Percentiles rank a stretch among this genome's conserved stretches.
Evolutionary conservation across 2,329 filamentous ascomycete species (phyloP).

Genomic region (Ilyonectria robusta): DNA sequence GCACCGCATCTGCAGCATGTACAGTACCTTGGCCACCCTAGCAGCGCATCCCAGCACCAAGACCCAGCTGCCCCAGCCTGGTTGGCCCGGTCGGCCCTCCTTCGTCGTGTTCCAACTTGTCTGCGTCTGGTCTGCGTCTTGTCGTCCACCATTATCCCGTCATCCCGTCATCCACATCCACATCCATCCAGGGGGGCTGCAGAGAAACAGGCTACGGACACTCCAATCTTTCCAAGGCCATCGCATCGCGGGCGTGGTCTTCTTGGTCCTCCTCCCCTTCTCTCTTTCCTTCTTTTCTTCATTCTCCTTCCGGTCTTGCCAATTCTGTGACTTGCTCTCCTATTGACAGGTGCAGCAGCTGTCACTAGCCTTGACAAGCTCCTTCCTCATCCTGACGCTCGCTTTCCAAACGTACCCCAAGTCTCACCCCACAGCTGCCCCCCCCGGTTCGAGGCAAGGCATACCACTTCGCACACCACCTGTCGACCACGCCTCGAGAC

Average conservation of each 20-base stretch:
- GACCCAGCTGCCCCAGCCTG: constrained; percentile 35
- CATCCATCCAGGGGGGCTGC: constrained; percentile 36
- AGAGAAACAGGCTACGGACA: constrained; percentile 31
- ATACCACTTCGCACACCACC: constrained; percentile 9
- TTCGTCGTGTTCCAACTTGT: constrained; percentile 32
- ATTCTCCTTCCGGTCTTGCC: constrained; percentile 15
- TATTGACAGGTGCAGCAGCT: constrained; percentile 23
- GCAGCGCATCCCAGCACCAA: constrained; percentile 38
- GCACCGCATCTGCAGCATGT: constrained; percentile 14
- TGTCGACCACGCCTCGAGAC: constrained; percentile 7
- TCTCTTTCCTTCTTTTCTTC: constrained; percentile 4
- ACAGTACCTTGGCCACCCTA: constrained; percentile 31
- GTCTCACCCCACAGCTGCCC: constrained; percentile 17
- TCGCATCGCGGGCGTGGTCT: constrained; percentile 35
- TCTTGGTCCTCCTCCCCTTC: constrained; percentile 14
- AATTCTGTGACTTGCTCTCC: constrained; percentile 13
- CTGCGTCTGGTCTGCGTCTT: constrained; percentile 27
- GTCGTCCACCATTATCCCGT: constrained; percentile 36
- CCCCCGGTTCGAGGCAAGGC: constrained; percentile 27
- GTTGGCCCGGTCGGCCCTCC: constrained; percentile 34
- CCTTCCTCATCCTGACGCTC: constrained; percentile 29
- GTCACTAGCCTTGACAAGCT: constrained; percentile 28
- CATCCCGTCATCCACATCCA: constrained; percentile 41
- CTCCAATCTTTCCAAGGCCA: constrained; percentile 44
- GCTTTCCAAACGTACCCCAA: constrained; percentile 17